phyloP scores from a whole-genome alignment of 2,329 filamentous ascomycete genomes.

The Penicillium fuscoglaucum region DNA sequence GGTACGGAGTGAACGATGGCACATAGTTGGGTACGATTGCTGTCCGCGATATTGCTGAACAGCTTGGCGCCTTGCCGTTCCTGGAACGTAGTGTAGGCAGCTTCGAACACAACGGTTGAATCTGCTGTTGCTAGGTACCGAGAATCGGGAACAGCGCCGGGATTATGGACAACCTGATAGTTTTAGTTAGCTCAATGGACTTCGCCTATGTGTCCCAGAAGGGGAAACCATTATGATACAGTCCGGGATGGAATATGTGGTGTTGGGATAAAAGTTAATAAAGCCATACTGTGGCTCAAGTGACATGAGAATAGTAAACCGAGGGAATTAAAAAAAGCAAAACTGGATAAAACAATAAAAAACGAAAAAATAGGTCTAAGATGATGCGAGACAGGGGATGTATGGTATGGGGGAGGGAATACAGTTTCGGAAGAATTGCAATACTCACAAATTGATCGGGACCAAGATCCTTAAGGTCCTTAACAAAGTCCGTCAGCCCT shows the following conservation, averaged over 20 bases:
- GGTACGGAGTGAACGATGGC: slow-evolving; percentile 44
- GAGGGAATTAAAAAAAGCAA: background rate
- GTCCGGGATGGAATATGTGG: background rate
- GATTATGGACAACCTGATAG: slow-evolving; percentile 47
- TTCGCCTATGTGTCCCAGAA: slow-evolving; percentile 9
- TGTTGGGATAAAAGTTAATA: background rate
- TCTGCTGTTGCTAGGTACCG: slow-evolving; percentile 45
- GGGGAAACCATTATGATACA: slow-evolving; percentile 3
- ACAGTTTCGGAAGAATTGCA: slow-evolving; percentile 5
- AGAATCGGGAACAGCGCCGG: slow-evolving; percentile 46
- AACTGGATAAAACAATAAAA: slow-evolving; percentile 3
- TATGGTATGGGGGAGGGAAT: background rate
- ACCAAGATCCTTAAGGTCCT: slow-evolving; percentile 34
- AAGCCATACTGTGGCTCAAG: background rate
- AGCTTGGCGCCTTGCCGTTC: slow-evolving; percentile 33
- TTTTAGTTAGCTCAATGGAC: slow-evolving; percentile 14
- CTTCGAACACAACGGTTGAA: slow-evolving; percentile 51
- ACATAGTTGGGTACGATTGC: slow-evolving; percentile 35
- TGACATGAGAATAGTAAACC: background rate
- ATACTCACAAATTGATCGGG: slow-evolving; percentile 41
- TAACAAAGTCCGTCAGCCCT: slow-evolving; percentile 36
- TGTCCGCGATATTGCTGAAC: slow-evolving; percentile 35
- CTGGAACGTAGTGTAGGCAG: slow-evolving; percentile 41
- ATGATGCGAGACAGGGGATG: slow-evolving; percentile 8
- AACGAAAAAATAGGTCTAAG: background rate